Evolutionary conservation across 495 filamentous ascomycete species (phyloP), one percentile per base, ranked within the genome.

Genomic region (Letharia columbiana): DNA sequence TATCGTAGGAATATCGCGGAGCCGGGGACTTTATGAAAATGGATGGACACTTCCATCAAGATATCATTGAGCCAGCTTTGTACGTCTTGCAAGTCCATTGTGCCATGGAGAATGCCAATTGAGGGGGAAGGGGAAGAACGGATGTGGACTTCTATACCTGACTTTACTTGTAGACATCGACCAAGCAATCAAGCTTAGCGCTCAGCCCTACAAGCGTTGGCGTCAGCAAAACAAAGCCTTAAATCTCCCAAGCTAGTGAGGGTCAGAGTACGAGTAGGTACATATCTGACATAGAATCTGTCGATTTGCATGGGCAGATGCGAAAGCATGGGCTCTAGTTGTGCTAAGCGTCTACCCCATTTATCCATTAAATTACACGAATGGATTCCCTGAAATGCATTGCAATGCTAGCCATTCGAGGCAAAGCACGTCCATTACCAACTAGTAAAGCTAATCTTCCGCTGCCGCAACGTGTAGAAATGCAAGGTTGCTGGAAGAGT

Each of bases 1-100:
- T 99, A 99, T 66, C 94, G 89, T 63, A 96, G 84, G 70, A 97
- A 82, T 69, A 99, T 96, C 31, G 94, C 89, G 28, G 92, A 96
- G 56, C 94, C 94, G 50, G 94, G 94, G 61, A 98, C 79, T 70
- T 88, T 89, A 66, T 96, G 91, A 75, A 98, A 96, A 61, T 86
- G 77, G 64, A 82, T 76, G 31, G 86, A 83, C 64, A 91, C 80
- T 74, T 87, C 81, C 62, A 86, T 78, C 40, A 91, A 77, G 72
- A 86, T 85, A 68, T 83, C 79, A 69, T 84, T 80, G 69, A 93
- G 77, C 74, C 89, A 85, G 69, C 79, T 78, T 73, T 92, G 89
- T 40, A 86, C 85, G 77, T 93, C 90, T 75, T 90, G 87, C 66
- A 92, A 77, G 75, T 95, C 91, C 91, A 95, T 95, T 31, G 72